Base-by-base conservation (phyloP, 768 basidiomycete genomes). In the Rubroboletus pulcherrimus region DNA sequence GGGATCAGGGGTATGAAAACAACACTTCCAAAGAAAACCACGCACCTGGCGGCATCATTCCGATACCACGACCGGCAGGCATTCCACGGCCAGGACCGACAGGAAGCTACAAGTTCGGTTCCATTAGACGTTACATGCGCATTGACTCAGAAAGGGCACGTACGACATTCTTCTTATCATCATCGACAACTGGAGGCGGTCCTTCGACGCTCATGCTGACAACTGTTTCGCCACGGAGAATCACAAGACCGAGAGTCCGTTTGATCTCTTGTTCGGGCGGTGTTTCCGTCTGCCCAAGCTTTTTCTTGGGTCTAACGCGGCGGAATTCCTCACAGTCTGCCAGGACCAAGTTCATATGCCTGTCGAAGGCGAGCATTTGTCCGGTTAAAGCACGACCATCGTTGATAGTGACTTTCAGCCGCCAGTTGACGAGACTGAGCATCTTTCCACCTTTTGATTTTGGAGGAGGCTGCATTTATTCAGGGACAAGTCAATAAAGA, bases 331-430 rank as follows among this genome's bases (percentile, higher is more conserved):
- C 97, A 69, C 95, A 98, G 65, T 98, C 97, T 15, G 96, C 94
- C 52, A 99, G 77, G 43, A 99, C 97, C 64, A 99, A 80, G 76
- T 99, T 99, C 97, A 98, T 99, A 75, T 99, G 97, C 68, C 91
- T 88, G 78, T 99, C 97, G 72, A 98, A 99, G 50, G 97, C 97
- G 72, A 99, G 89, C 92, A 98, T 97, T 77, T 98, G 97, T 40
- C 97, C 97, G 44, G 91, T 93, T 65, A 98, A 78, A 54, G 90
- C 84, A 72, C 97, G 91, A 57, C 94, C 94, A 74, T 99, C 97
- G 86, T 88, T 97, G 75, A 98, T 87, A 56, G 94, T 97, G 56
- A 98, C 87, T 76, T 91, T 95, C 63, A 99, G 83, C 74, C 96
- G 81, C 91, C 96, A 98, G 77, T 98, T 94, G 79, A 99, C 85